phyloP scores from a whole-genome alignment of 2,329 filamentous ascomycete genomes.

The Xylaria sp. region DNA sequence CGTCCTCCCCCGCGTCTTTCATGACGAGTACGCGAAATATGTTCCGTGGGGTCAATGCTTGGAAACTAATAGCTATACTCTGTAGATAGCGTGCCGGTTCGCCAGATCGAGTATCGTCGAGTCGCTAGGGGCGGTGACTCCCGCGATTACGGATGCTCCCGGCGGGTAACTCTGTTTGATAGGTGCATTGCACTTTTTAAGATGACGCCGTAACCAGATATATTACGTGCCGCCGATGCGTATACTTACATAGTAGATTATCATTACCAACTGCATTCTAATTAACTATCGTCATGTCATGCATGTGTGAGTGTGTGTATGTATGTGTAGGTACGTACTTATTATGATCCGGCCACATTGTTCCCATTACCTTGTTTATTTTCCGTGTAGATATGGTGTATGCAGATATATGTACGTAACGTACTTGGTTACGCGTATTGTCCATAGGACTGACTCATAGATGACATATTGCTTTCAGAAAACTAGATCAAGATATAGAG shows the following conservation, averaged over 20 bases:
- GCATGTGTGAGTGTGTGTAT: not conserved
- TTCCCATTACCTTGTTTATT: no score
- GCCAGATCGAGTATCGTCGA: conserved; percentile 1
- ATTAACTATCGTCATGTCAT: conserved; percentile 4
- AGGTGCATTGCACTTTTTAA: not conserved
- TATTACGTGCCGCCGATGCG: not conserved
- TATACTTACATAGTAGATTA: no score
- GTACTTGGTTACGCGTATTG: no score
- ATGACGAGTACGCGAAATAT: conserved; percentile 4
- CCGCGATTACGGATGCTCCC: conserved; percentile 24
- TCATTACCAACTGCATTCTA: not conserved
- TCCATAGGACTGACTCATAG: no score
- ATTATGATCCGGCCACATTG: not conserved
- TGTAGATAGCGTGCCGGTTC: conserved; percentile 3
- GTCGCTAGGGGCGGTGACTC: conserved; percentile 20
- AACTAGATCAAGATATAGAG: no score
- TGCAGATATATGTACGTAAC: no score
- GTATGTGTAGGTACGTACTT: no score
- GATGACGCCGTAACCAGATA: conserved; percentile 5
- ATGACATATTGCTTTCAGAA: no score
- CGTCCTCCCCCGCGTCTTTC: not conserved
- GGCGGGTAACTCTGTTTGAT: conserved; percentile 16
- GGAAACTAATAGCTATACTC: not conserved
- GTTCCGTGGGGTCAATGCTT: not conserved
- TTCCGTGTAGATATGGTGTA: no score